Evolutionary conservation across 2,329 filamentous ascomycete species (phyloP).

Genomic region (Botrytis medusae): DNA sequence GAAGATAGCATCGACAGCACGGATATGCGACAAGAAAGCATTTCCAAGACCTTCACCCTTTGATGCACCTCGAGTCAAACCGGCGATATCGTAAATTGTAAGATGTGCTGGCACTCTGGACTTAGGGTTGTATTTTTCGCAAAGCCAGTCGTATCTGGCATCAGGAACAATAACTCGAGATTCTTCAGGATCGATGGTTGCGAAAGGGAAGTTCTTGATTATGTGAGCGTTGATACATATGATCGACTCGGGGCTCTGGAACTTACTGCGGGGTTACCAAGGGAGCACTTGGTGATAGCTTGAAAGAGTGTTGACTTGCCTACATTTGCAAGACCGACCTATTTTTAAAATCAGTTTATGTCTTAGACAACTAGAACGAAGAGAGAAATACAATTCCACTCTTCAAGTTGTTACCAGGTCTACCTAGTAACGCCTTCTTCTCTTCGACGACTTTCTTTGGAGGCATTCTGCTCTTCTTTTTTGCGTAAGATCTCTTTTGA

Average conservation of each 20-base stretch:
- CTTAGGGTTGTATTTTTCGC: conserved; percentile 96
- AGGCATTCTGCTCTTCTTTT: conserved; percentile 63
- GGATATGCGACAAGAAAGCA: conserved; percentile 96
- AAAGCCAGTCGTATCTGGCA: conserved; percentile 93
- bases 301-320: conserved; percentile 99
- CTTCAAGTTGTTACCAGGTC: conserved; percentile 97
- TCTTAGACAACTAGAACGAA: conserved; percentile 2
- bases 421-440: conserved; percentile 94
- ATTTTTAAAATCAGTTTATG: conserved; percentile 25
- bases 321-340: conserved; percentile 98
- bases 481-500: conserved; percentile 57
- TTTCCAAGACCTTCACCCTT: conserved; percentile 98
- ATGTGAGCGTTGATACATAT: conserved; percentile 27
- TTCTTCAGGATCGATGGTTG: conserved; percentile 98
- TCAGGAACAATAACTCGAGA: conserved; percentile 96
- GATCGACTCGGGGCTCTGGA: conserved; percentile 35
- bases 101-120: conserved; percentile 94
- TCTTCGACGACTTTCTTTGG: conserved; percentile 91
- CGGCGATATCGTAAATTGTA: conserved; percentile 98
- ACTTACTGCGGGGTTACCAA: conserved; percentile 94
- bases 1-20: conserved; percentile 97
- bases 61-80: conserved; percentile 91
- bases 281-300: conserved; percentile 94
- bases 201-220: conserved; percentile 90
- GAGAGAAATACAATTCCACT: conserved; percentile 84